Conservation (phyloP, 78 protist genomes). For the Tieghemostelium lacteum region DNA sequence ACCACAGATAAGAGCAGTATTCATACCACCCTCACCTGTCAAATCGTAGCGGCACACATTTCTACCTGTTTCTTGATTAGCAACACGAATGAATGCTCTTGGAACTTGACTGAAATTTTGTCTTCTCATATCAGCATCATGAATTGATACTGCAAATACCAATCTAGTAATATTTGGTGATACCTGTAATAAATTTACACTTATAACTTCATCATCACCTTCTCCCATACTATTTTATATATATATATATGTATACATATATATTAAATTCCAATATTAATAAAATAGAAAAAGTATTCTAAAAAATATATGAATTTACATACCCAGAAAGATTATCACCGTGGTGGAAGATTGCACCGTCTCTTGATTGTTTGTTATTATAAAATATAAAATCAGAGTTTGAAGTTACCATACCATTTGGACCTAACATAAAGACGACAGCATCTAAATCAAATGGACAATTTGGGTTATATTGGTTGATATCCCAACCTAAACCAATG, state of each 20-base stretch:
- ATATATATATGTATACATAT: too few species aligned
- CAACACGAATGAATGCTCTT: conserved; percentile 62
- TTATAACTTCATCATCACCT: conserved; percentile 47
- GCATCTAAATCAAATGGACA: conserved; percentile 50
- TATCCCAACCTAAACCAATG: conserved; percentile 55
- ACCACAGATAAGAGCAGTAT: conserved; percentile 23
- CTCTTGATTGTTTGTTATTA: conserved; percentile 36
- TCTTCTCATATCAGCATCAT: conserved; percentile 45
- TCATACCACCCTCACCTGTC: conserved; percentile 19
- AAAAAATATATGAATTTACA: too few species aligned
- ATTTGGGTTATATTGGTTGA: conserved; percentile 10
- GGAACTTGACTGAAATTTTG: conserved; percentile 32
- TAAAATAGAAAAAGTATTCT: too few species aligned
- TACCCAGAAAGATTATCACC: conserved; percentile 71
- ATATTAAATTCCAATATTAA: too few species aligned
- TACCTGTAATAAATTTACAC: conserved; percentile 6
- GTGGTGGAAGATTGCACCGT: conserved; percentile 30
- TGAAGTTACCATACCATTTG: conserved; percentile 26
- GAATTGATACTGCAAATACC: conserved; percentile 53
- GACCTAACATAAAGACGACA: conserved; percentile 22
- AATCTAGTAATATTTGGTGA: conserved; percentile 41
- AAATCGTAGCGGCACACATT: conserved; percentile 46
- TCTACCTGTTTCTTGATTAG: conserved; percentile 48
- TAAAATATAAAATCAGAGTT: conserved; percentile 38
- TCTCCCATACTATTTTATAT: conserved; percentile 1